These are phyloP conservation scores for Salvia miltiorrhiza DNA, from an alignment of 257 asterid genomes.

Conservation along the genomic window DNA sequence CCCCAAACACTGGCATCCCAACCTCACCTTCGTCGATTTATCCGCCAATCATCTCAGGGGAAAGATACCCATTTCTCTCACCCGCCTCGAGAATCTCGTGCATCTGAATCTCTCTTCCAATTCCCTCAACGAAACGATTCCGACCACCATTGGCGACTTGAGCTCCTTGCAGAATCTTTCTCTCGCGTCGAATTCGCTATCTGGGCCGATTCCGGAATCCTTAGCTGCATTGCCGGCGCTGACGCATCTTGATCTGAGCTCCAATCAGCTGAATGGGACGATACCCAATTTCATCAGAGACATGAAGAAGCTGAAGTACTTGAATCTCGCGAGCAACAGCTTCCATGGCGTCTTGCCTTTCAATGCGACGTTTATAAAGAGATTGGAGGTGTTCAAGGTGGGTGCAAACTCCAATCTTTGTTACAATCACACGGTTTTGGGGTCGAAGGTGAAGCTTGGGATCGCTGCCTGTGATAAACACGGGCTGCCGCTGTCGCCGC, in stretches of 20 bases:
- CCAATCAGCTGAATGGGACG: constrained; percentile 77
- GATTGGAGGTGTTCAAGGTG: constrained; percentile 56
- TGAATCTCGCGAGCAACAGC: constrained; percentile 68
- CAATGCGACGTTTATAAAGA: constrained; percentile 60
- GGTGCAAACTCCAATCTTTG: constrained; percentile 80
- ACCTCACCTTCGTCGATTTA: constrained; percentile 65
- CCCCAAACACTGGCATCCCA: constrained; percentile 69
- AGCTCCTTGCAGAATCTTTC: constrained; percentile 54
- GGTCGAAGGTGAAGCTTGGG: constrained; percentile 79
- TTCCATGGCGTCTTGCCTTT: constrained; percentile 86
- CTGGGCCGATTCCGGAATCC: constrained; percentile 72
- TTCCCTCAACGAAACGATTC: constrained; percentile 63
- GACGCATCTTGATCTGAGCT: constrained; percentile 75
- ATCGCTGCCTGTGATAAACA: constrained; percentile 81
- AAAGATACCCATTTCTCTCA: constrained; percentile 56
- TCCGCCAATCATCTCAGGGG: constrained; percentile 64
- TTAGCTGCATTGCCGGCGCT: constrained; percentile 57
- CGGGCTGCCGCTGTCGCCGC: constrained; percentile 81
- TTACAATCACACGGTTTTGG: constrained; percentile 55
- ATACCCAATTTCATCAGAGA: constrained; percentile 61
- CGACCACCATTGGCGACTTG: constrained; percentile 69
- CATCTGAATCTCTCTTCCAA: constrained; percentile 74
- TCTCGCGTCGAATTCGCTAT: constrained; percentile 53
- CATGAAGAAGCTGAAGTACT: constrained; percentile 65
- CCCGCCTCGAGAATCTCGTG: constrained; percentile 53